Evolutionary conservation across 768 basidiomycete species (phyloP).

Genomic region (Artomyces pyxidatus): DNA sequence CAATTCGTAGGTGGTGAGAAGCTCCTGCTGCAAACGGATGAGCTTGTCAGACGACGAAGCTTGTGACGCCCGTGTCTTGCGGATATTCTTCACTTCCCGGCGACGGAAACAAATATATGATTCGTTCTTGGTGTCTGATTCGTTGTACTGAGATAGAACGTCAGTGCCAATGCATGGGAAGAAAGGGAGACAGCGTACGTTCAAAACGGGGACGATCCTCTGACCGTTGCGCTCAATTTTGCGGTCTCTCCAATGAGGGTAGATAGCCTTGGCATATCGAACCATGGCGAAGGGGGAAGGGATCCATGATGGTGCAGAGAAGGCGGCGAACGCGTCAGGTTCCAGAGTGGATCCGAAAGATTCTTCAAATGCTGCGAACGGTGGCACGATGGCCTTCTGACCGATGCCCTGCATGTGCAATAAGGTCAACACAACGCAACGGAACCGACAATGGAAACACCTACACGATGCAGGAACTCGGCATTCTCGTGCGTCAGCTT

Average conservation of each 20-base stretch:
- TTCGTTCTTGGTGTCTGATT: slow-evolving; percentile 81
- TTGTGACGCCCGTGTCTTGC: slow-evolving; percentile 92
- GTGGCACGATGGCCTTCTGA: slow-evolving; percentile 59
- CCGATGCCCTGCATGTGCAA: slow-evolving; percentile 43
- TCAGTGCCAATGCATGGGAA: not conserved
- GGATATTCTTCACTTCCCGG: slow-evolving; percentile 85
- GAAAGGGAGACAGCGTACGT: slow-evolving; percentile 45
- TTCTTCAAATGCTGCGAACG: slow-evolving; percentile 66
- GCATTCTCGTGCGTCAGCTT: slow-evolving; percentile 83
- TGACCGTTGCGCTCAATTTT: slow-evolving; percentile 74
- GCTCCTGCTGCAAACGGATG: slow-evolving; percentile 67
- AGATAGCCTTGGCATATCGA: slow-evolving; percentile 64
- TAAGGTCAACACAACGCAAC: not conserved
- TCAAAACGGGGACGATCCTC: slow-evolving; percentile 78
- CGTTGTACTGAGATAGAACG: slow-evolving; percentile 55
- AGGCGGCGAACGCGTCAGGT: slow-evolving; percentile 61
- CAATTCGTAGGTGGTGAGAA: slow-evolving; percentile 64
- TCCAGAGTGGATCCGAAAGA: slow-evolving; percentile 53
- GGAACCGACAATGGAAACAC: slow-evolving; percentile 27
- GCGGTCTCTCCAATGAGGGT: slow-evolving; percentile 87
- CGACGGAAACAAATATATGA: slow-evolving; percentile 97
- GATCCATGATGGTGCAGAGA: slow-evolving; percentile 57
- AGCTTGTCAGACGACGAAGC: slow-evolving; percentile 86
- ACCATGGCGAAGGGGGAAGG: slow-evolving; percentile 53
- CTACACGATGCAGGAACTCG: slow-evolving; percentile 82